These are phyloP conservation scores for Streptanthus diversifolius DNA, from an alignment of 345 rosid genomes.

Conservation along the genomic window DNA sequence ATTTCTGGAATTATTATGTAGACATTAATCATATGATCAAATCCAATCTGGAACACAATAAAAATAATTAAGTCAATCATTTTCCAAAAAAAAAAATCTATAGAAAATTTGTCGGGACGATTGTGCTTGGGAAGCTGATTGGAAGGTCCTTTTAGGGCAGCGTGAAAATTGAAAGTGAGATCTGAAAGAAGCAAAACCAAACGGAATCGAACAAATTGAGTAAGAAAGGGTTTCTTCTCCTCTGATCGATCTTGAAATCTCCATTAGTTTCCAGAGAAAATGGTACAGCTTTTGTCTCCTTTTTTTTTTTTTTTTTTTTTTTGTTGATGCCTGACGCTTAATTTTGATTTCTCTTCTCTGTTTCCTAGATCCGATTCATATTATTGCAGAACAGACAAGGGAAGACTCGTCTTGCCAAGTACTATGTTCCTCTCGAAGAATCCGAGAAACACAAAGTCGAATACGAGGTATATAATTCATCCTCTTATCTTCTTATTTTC, in stretches of 20 bases:
- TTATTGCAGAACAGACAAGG: conserved; percentile 97
- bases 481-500: neutral
- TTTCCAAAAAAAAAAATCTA: too few relatives aligned
- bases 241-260: neutral
- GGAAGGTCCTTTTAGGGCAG: too few relatives aligned
- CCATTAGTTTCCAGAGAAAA: conserved; percentile 23
- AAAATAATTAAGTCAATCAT: too few relatives aligned
- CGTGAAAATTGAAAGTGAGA: neutral
- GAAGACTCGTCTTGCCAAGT: conserved; percentile 98
- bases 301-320: neutral
- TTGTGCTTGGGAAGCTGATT: too few relatives aligned
- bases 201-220: neutral
- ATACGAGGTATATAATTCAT: conserved; percentile 59
- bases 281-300: conserved; percentile 30
- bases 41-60: too few relatives aligned
- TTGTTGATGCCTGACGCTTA: neutral
- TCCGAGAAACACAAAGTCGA: conserved; percentile 98
- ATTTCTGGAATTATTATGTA: too few relatives aligned
- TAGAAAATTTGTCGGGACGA: too few relatives aligned
- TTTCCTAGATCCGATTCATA: conserved; percentile 92
- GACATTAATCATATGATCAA: too few relatives aligned
- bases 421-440: conserved; percentile 96
- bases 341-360: neutral
- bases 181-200: neutral
- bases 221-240: conserved; percentile 9